phyloP scores from a whole-genome alignment of 148 eudicot genomes.

The Fagopyrum esculentum region DNA sequence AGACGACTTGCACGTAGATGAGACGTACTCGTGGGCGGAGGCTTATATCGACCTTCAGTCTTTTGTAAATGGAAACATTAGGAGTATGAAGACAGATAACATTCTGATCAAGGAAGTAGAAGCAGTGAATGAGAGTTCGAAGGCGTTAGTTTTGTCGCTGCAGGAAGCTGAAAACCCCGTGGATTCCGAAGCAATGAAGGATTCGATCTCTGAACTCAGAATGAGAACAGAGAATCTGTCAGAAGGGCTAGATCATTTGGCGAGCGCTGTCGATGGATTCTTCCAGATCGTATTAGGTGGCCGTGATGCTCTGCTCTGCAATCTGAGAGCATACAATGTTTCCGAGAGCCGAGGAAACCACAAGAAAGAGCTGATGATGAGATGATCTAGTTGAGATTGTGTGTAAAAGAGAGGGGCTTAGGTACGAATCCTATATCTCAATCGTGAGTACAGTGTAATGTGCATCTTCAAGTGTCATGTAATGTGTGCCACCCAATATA shows the following conservation, averaged over 20 bases:
- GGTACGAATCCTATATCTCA: background rate
- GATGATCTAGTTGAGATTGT: slow-evolving; percentile 1
- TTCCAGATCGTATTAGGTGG: slow-evolving; percentile 67
- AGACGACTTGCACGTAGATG: slow-evolving; percentile 45
- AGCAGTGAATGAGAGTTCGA: slow-evolving; percentile 39
- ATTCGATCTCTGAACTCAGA: slow-evolving; percentile 27
- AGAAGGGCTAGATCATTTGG: slow-evolving; percentile 54
- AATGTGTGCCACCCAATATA: background rate
- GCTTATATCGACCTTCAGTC: slow-evolving; percentile 50
- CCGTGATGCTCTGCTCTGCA: slow-evolving; percentile 77
- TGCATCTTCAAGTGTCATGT: background rate
- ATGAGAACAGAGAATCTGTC: slow-evolving; percentile 43
- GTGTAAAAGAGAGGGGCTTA: background rate
- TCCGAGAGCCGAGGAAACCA: slow-evolving; percentile 29
- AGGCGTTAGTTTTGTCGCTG: slow-evolving; percentile 32
- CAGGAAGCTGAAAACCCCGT: slow-evolving; percentile 30
- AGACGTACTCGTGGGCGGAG: slow-evolving; percentile 58
- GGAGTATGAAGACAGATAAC: slow-evolving; percentile 24
- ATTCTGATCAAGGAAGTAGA: slow-evolving; percentile 55
- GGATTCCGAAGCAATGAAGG: slow-evolving; percentile 27
- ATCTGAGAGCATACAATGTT: slow-evolving; percentile 40
- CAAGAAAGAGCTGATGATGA: slow-evolving; percentile 25
- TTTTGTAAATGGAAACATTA: slow-evolving; percentile 50
- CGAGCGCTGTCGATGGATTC: slow-evolving; percentile 63
- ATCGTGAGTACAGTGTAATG: background rate